A percentile compares a stretch with the other conserved stretches of the same genome.
Conservation (phyloP, 257 asterid species). For the Penstemon davidsonii region DNA sequence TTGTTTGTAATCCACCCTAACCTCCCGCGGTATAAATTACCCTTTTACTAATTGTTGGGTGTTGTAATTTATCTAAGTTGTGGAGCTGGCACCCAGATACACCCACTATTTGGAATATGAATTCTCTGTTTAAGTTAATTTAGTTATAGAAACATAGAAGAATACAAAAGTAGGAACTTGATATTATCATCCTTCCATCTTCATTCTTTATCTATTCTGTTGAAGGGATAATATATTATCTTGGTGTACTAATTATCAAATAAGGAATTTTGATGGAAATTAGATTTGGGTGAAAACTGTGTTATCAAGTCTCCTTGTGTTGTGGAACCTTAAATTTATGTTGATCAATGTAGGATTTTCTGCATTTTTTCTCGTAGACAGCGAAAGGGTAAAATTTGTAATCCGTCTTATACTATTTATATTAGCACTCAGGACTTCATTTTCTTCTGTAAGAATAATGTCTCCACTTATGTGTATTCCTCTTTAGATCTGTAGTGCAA, state of each 20-base stretch:
- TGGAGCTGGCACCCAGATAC: not conserved
- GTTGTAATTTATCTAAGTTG: not conserved
- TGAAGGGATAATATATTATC: not conserved
- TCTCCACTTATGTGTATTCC: slow-evolving; percentile 1
- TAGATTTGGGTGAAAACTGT: not conserved
- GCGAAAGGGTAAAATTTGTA: not conserved
- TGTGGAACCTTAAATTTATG: not conserved
- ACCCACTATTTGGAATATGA: slow-evolving; percentile 14
- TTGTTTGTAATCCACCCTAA: no score
- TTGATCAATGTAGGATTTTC: not conserved
- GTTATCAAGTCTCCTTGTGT: not conserved
- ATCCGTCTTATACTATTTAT: slow-evolving; percentile 2
- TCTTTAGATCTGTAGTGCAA: not conserved
- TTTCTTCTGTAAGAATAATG: not conserved
- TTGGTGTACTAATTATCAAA: not conserved
- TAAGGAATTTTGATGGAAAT: not conserved
- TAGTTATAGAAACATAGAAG: not conserved
- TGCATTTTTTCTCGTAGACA: not conserved
- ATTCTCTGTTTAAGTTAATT: not conserved
- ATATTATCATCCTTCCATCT: not conserved
- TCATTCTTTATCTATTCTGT: slow-evolving; percentile 6
- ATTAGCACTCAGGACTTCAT: not conserved
- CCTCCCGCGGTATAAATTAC: no score
- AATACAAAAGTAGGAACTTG: not conserved
- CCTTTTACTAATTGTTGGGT: not conserved